Base-by-base conservation (phyloP, 2,329 filamentous ascomycete species). In the Ophiocordyceps unilateralis region DNA sequence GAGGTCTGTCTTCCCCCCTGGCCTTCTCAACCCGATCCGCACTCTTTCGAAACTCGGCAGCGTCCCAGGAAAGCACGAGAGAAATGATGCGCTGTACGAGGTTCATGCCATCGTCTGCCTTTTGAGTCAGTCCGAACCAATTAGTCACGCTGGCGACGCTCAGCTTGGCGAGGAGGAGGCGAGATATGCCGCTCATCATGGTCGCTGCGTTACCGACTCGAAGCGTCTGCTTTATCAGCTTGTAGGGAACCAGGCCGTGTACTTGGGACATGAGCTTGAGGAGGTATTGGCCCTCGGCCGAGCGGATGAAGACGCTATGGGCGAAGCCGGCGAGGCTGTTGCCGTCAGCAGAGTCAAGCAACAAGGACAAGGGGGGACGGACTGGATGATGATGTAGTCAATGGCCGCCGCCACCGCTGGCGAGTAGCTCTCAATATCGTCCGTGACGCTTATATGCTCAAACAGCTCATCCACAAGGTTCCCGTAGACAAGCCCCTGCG, bases 71-170 rank as follows among this genome's bases (percentile, higher is more conserved):
- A 11, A 88, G 60, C 0, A 86, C 76, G 4, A 81, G 72, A 0
- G 76, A 81, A 20, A 89, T 77, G 48, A 91, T 87, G 38, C 79
- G 64, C 58, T 89, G 83, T 49, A 91, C 58, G 9, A 89, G 58
- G 54, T 88, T 91, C 81, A 85, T 84, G 40, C 83, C 83, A 50
- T 87, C 81, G 47, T 85, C 76, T 1, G 78, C 73, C 40, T 75
- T 76, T 40, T 74, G 72, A 0, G 80, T 87, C 34, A 85, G 57
- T 0, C 84, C 83, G 11, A 88, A 70, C 80, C 81, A 89, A 55
- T 87, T 88, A 5, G 83, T 85, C 41, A 89, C 61, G 8, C 76
- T 76, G 2, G 76, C 77, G 5, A 89, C 67, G 49, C 81, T 83
- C 44, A 87, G 64, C 60, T 91, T 91, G n/a, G 83, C 78, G 14